These are phyloP conservation scores for Sclerotinia trifoliorum DNA, from an alignment of 2,329 filamentous ascomycete species.

Conservation along the genomic window DNA sequence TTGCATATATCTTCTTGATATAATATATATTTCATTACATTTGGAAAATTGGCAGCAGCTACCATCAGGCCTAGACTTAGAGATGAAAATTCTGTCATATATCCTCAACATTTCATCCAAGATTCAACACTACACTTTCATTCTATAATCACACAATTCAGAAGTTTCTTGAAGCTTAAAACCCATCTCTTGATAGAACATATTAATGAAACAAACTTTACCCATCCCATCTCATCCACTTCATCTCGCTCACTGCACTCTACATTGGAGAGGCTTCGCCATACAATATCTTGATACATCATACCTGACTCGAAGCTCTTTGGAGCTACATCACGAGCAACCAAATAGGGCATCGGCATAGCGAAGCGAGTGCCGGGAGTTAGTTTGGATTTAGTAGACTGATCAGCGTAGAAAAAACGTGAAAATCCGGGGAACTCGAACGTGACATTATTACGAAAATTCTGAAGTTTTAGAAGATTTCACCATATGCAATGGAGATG, in stretches of 20 bases:
- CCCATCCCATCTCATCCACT: not conserved
- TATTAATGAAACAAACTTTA: not conserved
- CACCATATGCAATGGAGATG: not conserved
- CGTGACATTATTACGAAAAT: not conserved
- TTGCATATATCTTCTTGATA: no score
- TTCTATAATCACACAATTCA: no score
- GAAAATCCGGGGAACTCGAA: not conserved
- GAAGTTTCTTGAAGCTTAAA: not conserved
- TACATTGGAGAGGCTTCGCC: not conserved
- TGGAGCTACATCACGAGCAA: not conserved
- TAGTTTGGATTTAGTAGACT: not conserved
- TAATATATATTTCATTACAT: no score
- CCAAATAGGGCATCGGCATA: not conserved
- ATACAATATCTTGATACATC: not conserved
- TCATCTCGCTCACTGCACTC: not conserved
- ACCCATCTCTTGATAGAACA: no score
- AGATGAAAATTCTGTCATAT: no score
- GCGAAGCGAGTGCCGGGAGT: no score
- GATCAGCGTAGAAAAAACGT: not conserved
- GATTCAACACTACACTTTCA: not conserved
- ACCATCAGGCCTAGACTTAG: no score
- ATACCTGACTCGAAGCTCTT: not conserved
- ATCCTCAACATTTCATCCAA: not conserved
- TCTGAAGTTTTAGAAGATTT: not conserved
- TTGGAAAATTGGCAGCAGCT: no score